Conservation (phyloP, 2,329 filamentous ascomycete species). For the Anisogramma anomala region DNA sequence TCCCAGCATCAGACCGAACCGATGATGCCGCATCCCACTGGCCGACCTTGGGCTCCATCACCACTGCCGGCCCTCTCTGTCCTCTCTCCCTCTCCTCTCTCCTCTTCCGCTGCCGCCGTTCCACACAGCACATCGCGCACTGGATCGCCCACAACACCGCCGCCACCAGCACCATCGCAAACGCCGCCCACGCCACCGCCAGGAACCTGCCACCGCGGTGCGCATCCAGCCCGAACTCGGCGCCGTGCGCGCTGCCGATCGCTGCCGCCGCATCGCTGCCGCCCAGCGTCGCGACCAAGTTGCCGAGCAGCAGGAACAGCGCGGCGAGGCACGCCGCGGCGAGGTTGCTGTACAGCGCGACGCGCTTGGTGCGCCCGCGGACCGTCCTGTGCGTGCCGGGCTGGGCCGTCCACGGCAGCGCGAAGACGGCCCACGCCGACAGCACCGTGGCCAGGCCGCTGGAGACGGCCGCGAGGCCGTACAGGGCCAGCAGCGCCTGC, state of each 20-base stretch:
- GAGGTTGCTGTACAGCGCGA: slow-evolving; percentile 24
- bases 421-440: slow-evolving; percentile 11
- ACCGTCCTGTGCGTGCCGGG: slow-evolving; percentile 13
- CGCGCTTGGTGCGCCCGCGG: slow-evolving; percentile 13
- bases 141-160: slow-evolving; percentile 28
- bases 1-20: background rate
- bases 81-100: too few species aligned
- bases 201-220: slow-evolving; percentile 33
- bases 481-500: slow-evolving; percentile 16
- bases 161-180: slow-evolving; percentile 31
- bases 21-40: background rate
- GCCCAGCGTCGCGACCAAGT: slow-evolving; percentile 31
- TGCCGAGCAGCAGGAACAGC: slow-evolving; percentile 29
- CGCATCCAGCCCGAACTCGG: slow-evolving; percentile 34
- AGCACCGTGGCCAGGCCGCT: slow-evolving; percentile 14
- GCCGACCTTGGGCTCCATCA: background rate
- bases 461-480: slow-evolving; percentile 15
- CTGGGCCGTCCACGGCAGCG: slow-evolving; percentile 9
- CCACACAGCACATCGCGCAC: background rate
- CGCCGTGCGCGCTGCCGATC: slow-evolving; percentile 33
- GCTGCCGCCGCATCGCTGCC: slow-evolving; percentile 28
- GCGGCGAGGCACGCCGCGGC: slow-evolving; percentile 26
- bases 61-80: background rate
- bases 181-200: slow-evolving; percentile 35
- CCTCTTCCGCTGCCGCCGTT: background rate